These are phyloP conservation scores for Babesia ovata DNA, from an alignment of 169 alveolate species.

Conservation along the genomic window DNA sequence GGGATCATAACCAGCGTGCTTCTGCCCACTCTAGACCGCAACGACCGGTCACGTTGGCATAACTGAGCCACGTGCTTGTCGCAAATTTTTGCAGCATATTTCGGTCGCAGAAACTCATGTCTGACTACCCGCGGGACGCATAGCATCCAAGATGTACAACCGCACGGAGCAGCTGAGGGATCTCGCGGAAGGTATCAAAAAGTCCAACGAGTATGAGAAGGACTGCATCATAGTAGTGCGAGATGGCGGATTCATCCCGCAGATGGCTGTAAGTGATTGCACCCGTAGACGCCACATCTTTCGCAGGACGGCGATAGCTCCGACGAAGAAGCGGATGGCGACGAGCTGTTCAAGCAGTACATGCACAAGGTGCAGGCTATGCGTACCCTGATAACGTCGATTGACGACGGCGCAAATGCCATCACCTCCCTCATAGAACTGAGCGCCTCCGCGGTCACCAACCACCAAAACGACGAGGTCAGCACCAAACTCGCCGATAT, in stretches of 20 bases:
- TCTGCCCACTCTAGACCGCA: background rate
- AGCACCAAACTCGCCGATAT: slow-evolving; percentile 58
- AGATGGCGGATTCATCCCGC: slow-evolving; percentile 1
- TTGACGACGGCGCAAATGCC: slow-evolving; percentile 56
- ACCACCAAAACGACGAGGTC: slow-evolving; percentile 40
- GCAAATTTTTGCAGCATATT: background rate
- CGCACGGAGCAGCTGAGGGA: slow-evolving; percentile 57
- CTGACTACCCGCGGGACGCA: too few relatives aligned
- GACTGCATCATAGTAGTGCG: slow-evolving; percentile 41
- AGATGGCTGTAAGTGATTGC: background rate
- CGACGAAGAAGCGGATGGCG: slow-evolving; percentile 24
- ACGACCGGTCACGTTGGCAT: too few relatives aligned
- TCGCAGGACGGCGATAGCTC: slow-evolving; percentile 17
- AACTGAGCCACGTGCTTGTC: too few relatives aligned
- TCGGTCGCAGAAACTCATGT: too few relatives aligned
- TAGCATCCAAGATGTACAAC: slow-evolving; percentile 44
- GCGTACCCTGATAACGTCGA: slow-evolving; percentile 27
- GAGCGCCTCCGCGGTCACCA: slow-evolving; percentile 55
- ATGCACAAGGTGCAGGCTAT: slow-evolving; percentile 41
- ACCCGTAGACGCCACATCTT: background rate
- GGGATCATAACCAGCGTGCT: background rate
- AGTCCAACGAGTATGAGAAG: slow-evolving; percentile 12
- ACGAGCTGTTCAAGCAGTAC: slow-evolving; percentile 22
- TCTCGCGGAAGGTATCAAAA: slow-evolving; percentile 31
- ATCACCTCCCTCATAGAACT: slow-evolving; percentile 38